Evolutionary conservation across 257 asterid genomes (phyloP).

Genomic region (Nicotiana benthamiana): DNA sequence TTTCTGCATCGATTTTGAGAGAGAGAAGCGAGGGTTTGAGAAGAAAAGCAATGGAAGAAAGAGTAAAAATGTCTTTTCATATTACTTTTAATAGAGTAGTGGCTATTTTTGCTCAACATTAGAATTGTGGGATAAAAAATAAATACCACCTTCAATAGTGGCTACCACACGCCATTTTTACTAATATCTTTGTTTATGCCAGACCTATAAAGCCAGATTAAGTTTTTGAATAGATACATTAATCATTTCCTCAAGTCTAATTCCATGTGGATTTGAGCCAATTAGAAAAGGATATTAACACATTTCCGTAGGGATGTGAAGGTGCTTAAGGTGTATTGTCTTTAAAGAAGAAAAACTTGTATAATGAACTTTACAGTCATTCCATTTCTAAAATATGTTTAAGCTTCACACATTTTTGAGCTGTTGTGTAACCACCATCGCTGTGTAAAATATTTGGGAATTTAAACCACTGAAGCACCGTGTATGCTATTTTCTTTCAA

Average conservation of each 20-base stretch:
- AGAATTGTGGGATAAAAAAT: too few species aligned
- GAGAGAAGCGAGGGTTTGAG: too few species aligned
- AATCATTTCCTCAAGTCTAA: not conserved
- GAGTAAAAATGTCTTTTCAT: too few species aligned
- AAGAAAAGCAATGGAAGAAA: too few species aligned
- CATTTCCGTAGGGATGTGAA: not conserved
- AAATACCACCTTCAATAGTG: too few species aligned
- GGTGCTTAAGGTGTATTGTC: not conserved
- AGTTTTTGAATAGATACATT: not conserved
- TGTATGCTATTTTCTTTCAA: not conserved
- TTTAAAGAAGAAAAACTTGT: not conserved
- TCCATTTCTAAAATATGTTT: not conserved
- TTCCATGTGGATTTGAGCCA: not conserved
- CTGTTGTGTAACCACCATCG: not conserved
- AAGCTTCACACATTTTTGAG: not conserved
- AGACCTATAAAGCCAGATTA: not conserved
- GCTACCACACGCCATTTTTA: too few species aligned
- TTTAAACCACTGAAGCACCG: not conserved
- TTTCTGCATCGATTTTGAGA: too few species aligned
- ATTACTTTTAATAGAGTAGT: too few species aligned
- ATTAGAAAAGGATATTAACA: not conserved
- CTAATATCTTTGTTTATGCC: not conserved
- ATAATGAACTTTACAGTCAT: not conserved
- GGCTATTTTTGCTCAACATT: too few species aligned
- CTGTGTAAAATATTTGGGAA: not conserved